Percentiles rank a stretch among this genome's conserved stretches.
Conservation (phyloP, 164 flowering plant genomes). For the Stephania yunnanensis region DNA sequence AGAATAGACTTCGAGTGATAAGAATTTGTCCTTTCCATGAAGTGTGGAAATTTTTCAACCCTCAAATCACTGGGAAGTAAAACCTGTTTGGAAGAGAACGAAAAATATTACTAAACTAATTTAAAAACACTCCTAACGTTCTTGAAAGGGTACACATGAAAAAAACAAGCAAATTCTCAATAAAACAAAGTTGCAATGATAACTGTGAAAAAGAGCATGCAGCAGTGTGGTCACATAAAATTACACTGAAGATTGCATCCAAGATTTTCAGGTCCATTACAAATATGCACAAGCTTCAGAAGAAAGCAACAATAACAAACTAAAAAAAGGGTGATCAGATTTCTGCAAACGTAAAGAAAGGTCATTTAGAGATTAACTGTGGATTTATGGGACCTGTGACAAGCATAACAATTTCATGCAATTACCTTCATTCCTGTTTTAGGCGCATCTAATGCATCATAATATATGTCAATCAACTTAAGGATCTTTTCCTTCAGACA, state of each 20-base stretch:
- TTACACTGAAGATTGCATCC: too few relatives aligned
- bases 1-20: conserved; percentile 54
- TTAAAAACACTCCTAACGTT: background rate
- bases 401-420: background rate
- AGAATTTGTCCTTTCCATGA: conserved; percentile 33
- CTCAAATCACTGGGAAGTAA: conserved; percentile 39
- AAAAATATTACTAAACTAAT: background rate
- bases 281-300: too few relatives aligned
- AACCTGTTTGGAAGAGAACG: conserved; percentile 33
- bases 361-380: too few relatives aligned
- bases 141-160: background rate
- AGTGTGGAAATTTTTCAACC: conserved; percentile 58
- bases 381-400: too few relatives aligned
- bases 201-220: background rate
- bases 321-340: too few relatives aligned
- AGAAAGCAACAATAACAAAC: too few relatives aligned
- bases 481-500: conserved; percentile 34
- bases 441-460: conserved; percentile 85
- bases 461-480: conserved; percentile 57
- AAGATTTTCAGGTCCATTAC: too few relatives aligned
- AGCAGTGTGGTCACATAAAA: background rate
- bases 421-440: conserved; percentile 63
- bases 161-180: background rate
- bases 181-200: background rate
- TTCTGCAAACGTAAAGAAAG: too few relatives aligned